Base-by-base conservation (phyloP, 73 alveolate species). In the Paramecium sexaurelia region DNA sequence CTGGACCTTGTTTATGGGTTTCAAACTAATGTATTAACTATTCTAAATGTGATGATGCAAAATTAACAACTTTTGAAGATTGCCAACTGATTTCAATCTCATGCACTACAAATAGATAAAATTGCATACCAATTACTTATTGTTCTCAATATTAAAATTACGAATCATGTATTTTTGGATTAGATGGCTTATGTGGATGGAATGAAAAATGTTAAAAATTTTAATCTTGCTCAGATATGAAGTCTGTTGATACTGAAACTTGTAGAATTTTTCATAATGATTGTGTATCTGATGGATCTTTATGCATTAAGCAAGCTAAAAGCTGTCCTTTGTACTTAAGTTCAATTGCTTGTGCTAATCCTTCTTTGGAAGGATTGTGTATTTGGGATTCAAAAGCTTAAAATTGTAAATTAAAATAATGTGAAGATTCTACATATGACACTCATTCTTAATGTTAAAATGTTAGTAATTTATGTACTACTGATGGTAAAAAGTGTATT, bases 1-100 rank as follows among this genome's bases (percentile, higher is more conserved):
- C 13, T 3, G 86, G 57, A 71, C 86, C 86, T 4, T 71, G 86
- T 36, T 33, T 71, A 15, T 71, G 86, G 86, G 27, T 33, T 26
- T 20, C 11, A 29, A 33, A 29, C 17, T 1, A 19, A 29, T 71
- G 86, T 19, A 26, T 29, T 13, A 71, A 71, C 33, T 71, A 29
- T 17, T 13, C 51, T 27, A 33, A 32, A 26, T 71, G 86, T 71
- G 51, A 29, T 4, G 86, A 71, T 33, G 43, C 43, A 9, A 19
- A 29, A 33, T 3, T 19, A 3, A 27, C 55, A 71, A 33, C 86
- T 33, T 40, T 27, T 71, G 13, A 29, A 33, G 86, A 29, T 15
- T 71, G 86, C 13, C 13, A 71, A 36, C 3, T 7, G 3, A 7
- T 36, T 7, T 71, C 86, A 32, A 2, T 33, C 1, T 36, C 1